Evolutionary conservation across 805 yeast genomes (phyloP), one percentile per base, ranked within the genome.

Genomic region (Wickerhamomyces queroliae): DNA sequence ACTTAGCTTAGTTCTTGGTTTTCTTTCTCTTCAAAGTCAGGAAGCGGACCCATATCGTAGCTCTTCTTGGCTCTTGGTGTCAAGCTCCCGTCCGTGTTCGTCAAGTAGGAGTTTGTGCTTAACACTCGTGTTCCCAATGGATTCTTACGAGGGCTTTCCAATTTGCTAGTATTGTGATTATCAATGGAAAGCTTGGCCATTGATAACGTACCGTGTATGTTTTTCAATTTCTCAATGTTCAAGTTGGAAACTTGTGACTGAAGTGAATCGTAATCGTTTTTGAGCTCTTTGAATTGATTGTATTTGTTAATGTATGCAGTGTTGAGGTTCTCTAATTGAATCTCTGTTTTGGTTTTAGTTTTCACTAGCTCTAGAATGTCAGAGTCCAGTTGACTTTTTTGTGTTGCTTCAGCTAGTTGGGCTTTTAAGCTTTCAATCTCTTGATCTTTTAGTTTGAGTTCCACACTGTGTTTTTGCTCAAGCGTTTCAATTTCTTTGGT

Each of bases 201-300:
- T 1, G 50, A 33, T 5, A 50, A 47, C 12, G 47, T 21, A 4
- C 52, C 45, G 13, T 43, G 27, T 7, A 64, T 53, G 7, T 57
- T 43, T 37, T 53, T 50, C 15, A 63, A 49, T 34, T 58, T 55
- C 4, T 61, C 65, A 3, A 57, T 32, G 15, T 52, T 47, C 25
- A 61, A 28, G 8, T 53, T 45, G 19, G 48, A 38, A 26, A 63
- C 39, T 33, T 52, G 49, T 3, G 42, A 40, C 30, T 55, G 49
- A 24, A 63, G 47, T 9, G 28, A 37, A 9, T 43, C 48, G 25
- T 55, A 61, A 15, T 66, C 58, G 4, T 45, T 38, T 25, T 56
- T 57, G 9, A 67, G 43, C 12, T 42, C 21, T 29, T 48, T 50
- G 29, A 64, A 49, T 21, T 63, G 57, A 15, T 46, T 45, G 12